These are phyloP conservation scores for Brassica incana DNA, from an alignment of 345 rosid genomes.

Conservation along the genomic window DNA sequence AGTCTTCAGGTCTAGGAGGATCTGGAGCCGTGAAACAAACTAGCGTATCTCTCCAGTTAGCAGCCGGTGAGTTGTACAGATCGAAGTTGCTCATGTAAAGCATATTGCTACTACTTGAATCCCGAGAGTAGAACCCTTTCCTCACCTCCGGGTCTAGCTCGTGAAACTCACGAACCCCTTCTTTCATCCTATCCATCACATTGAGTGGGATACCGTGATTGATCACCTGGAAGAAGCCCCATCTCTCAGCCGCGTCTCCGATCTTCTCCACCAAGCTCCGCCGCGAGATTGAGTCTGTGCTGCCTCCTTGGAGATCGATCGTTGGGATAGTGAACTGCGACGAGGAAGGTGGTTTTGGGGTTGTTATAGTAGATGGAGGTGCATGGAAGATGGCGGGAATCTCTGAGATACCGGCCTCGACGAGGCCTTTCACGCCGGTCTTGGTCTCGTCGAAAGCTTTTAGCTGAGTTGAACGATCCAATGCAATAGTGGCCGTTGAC, in stretches of 20 bases:
- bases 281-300: conserved; percentile 9
- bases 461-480: conserved; percentile 31
- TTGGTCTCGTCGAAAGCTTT: conserved; percentile 49
- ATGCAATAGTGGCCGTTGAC: conserved; percentile 9
- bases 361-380: not conserved
- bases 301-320: conserved; percentile 40
- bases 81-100: conserved; percentile 47
- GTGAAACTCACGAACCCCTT: conserved; percentile 29
- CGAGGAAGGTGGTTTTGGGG: conserved; percentile 25
- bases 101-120: conserved; percentile 16
- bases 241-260: conserved; percentile 34
- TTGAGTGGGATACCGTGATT: conserved; percentile 46
- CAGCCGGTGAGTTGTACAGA: conserved; percentile 37
- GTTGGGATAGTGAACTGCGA: conserved; percentile 36
- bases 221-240: conserved; percentile 55
- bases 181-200: conserved; percentile 27
- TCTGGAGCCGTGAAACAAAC: conserved; percentile 41
- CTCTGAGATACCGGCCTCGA: conserved; percentile 41
- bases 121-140: conserved; percentile 39
- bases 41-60: conserved; percentile 51
- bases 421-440: conserved; percentile 49
- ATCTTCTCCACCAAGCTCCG: conserved; percentile 32
- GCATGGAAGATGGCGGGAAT: conserved; percentile 44
- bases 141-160: conserved; percentile 31
- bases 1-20: conserved; percentile 43